A percentile compares a stretch with the other conserved stretches of the same genome.
These are phyloP conservation scores for Botrytis sinoallii DNA, from an alignment of 2,329 filamentous ascomycete species.

Conservation along the genomic window DNA sequence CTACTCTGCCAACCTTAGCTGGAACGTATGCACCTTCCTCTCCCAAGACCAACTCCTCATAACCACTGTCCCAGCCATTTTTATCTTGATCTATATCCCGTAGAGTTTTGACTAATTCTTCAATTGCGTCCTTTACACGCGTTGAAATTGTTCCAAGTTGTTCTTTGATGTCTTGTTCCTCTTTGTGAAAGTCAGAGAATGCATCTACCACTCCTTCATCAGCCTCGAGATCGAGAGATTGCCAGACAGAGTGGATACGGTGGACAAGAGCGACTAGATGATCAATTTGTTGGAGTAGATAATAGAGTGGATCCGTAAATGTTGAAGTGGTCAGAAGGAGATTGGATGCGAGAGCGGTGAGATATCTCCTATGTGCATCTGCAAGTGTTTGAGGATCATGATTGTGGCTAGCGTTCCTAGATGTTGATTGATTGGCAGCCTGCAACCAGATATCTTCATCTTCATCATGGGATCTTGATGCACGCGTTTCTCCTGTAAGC, in stretches of 20 bases:
- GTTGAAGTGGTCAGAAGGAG: constrained; percentile 62
- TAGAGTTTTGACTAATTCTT: constrained; percentile 54
- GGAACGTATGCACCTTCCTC: constrained; percentile 62
- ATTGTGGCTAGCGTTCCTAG: constrained; percentile 32
- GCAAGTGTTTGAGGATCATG: constrained; percentile 85
- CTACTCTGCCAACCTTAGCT: constrained; percentile 72
- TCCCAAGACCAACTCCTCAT: constrained; percentile 36
- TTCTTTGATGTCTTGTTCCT: constrained; percentile 65
- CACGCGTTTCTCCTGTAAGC: constrained; percentile 48
- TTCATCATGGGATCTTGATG: constrained; percentile 19
- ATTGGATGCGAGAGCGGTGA: constrained; percentile 63
- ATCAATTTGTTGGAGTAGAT: constrained; percentile 72
- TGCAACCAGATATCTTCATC: constrained; percentile 47
- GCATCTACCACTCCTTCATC: constrained; percentile 80
- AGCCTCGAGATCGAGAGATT: constrained; percentile 73
- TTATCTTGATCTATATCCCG: constrained; percentile 51
- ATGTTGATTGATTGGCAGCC: constrained; percentile 26
- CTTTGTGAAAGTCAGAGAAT: constrained; percentile 66
- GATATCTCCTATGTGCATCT: constrained; percentile 73
- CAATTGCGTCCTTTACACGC: constrained; percentile 65
- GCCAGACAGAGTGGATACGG: constrained; percentile 73
- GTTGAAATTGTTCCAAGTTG: constrained; percentile 63
- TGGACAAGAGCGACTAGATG: constrained; percentile 74
- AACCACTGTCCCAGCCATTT: constrained; percentile 38
- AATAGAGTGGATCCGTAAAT: constrained; percentile 64